Evolutionary conservation across 2,329 filamentous ascomycete species (phyloP).

Genomic region (Chrysoporthe austroafricana): DNA sequence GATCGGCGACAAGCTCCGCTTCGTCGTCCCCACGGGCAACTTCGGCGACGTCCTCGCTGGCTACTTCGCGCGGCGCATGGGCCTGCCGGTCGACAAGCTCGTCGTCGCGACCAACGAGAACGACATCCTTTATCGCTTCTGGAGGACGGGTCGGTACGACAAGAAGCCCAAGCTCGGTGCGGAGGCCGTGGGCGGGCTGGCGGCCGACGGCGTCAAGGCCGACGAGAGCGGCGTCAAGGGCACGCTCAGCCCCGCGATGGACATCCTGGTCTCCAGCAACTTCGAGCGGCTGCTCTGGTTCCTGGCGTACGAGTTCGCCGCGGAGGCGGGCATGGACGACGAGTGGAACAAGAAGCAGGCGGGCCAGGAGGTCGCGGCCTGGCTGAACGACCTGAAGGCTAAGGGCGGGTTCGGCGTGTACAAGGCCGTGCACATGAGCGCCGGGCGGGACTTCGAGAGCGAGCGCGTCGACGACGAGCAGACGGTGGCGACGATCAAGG

Average conservation of each 20-base stretch:
- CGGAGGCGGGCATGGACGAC: slow-evolving; percentile 63
- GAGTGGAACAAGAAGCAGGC: slow-evolving; percentile 70
- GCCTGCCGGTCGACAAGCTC: slow-evolving; percentile 79
- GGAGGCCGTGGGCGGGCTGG: slow-evolving; percentile 65
- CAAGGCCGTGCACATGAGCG: slow-evolving; percentile 70
- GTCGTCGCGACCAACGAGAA: slow-evolving; percentile 97
- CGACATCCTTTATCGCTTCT: slow-evolving; percentile 95
- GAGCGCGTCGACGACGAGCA: slow-evolving; percentile 71
- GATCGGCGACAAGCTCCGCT: slow-evolving; percentile 72
- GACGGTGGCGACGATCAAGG: slow-evolving; percentile 69
- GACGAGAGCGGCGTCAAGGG: slow-evolving; percentile 81
- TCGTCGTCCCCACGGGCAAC: slow-evolving; percentile 93
- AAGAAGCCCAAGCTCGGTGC: slow-evolving; percentile 70
- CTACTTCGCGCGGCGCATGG: slow-evolving; percentile 72
- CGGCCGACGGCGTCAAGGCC: slow-evolving; percentile 63
- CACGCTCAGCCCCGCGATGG: slow-evolving; percentile 94
- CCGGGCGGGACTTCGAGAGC: slow-evolving; percentile 77
- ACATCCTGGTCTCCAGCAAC: slow-evolving; percentile 94
- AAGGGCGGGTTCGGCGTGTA: slow-evolving; percentile 84
- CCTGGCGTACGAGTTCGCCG: slow-evolving; percentile 74
- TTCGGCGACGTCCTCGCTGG: slow-evolving; percentile 94
- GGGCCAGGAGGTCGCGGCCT: slow-evolving; percentile 75
- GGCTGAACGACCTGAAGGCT: slow-evolving; percentile 80
- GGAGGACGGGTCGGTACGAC: slow-evolving; percentile 86
- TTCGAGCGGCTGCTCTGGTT: slow-evolving; percentile 97